These are phyloP conservation scores for Capronia americana DNA, from an alignment of 2,329 filamentous ascomycete species.

Conservation along the genomic window DNA sequence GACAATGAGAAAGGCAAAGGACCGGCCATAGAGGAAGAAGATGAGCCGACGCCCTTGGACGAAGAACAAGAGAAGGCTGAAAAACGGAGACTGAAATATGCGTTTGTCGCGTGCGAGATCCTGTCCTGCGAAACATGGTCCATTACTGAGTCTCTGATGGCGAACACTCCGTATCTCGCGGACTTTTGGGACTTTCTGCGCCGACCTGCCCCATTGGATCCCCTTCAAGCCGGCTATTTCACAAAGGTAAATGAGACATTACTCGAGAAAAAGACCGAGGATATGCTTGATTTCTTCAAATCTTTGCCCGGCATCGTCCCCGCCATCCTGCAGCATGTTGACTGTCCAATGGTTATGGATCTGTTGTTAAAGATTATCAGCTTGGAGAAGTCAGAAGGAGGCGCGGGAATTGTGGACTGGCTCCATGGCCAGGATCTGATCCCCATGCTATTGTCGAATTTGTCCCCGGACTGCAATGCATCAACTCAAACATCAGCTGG, in stretches of 20 bases:
- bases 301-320: slow-evolving; percentile 80
- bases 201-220: slow-evolving; percentile 82
- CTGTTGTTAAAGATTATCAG: slow-evolving; percentile 95
- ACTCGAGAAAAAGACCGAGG: slow-evolving; percentile 96
- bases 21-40: slow-evolving; percentile 35
- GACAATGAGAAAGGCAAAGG: slow-evolving; percentile 48
- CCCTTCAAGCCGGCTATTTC: slow-evolving; percentile 95
- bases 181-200: slow-evolving; percentile 92
- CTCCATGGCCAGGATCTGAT: slow-evolving; percentile 88
- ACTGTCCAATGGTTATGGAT: slow-evolving; percentile 99
- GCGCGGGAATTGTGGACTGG: slow-evolving; percentile 96
- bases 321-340: slow-evolving; percentile 88
- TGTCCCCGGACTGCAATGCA: slow-evolving; percentile 82
- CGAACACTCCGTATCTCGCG: slow-evolving; percentile 77
- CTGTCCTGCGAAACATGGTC: slow-evolving; percentile 96
- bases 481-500: slow-evolving; percentile 95
- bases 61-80: slow-evolving; percentile 73
- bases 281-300: slow-evolving; percentile 92
- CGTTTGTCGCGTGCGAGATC: slow-evolving; percentile 90
- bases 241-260: slow-evolving; percentile 99
- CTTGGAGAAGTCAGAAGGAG: slow-evolving; percentile 87
- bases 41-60: slow-evolving; percentile 41
- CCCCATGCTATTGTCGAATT: slow-evolving; percentile 82
- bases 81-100: slow-evolving; percentile 90
- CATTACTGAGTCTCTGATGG: slow-evolving; percentile 89